Evolutionary conservation across 129 eudicot species (phyloP), one percentile per base, ranked within the genome.

Genomic region (Lactuca sativa): DNA sequence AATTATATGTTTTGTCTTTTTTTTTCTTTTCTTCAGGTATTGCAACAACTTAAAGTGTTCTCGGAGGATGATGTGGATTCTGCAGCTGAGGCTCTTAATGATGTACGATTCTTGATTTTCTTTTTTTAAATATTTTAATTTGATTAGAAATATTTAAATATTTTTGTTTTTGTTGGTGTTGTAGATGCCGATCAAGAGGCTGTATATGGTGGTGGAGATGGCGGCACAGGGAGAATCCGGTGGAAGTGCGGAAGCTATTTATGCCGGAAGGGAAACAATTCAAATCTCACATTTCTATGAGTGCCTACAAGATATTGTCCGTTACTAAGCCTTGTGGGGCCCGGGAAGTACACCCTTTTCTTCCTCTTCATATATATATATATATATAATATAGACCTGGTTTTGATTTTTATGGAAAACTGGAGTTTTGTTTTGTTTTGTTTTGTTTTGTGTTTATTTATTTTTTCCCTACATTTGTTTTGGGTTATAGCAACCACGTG

Each of bases 161-260:
- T n/a, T 1, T 37, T 48, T 10, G 44, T 43, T 43, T 9, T 9
- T 15, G 47, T 52, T 12, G 59, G 18, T 63, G 34, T 73, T 67
- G 10, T 83, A 93, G 98, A 86, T 89, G 88, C 96, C 98, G 30
- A 79, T 93, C 83, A 93, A 93, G 89, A 87, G 82, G 87, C 81
- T 93, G 4, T 89, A 86, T 76, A 93, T 89, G 96, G 84, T 93
- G 13, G 78, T 87, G n/a, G 97, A 89, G 74, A 93, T 89, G 97
- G 95, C 98, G 61, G 98, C 98, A 69, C 96, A 93, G 66, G 98
- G 98, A 61, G 95, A 93, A 64, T 80, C 83, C 2, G 98, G 98
- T 32, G 95, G 87, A 53, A 78, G 80, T 70, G 96, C 96, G 13
- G 98, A 93, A 68, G 90, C 98, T n/a, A 83, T 93, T 58, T 93